Percentiles rank a stretch among this genome's conserved stretches.
Evolutionary conservation across 352 stramenopile genomes (phyloP).

Genomic region (Thraustochytrium striatum): DNA sequence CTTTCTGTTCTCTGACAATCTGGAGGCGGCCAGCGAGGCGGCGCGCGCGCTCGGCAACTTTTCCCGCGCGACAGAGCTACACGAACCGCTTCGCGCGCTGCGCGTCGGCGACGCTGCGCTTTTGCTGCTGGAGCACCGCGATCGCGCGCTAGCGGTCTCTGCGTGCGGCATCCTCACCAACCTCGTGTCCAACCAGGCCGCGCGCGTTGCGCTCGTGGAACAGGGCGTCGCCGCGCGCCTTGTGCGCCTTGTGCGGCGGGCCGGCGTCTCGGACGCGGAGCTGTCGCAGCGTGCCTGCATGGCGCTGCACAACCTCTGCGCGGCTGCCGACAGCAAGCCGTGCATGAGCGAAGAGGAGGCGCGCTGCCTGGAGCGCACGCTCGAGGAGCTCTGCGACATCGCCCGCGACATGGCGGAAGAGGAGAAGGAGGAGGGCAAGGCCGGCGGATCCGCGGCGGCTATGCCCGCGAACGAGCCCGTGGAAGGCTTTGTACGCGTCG

Average conservation of each 20-base stretch:
- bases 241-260: background rate
- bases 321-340: background rate
- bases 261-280: background rate
- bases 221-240: background rate
- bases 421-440: no score
- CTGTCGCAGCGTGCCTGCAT: background rate
- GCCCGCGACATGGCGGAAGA: background rate
- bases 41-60: background rate
- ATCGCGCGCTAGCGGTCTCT: background rate
- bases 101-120: background rate
- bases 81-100: background rate
- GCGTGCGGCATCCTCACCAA: background rate
- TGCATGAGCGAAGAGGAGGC: no score
- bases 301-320: background rate
- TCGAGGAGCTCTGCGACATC: background rate
- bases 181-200: background rate
- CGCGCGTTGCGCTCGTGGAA: background rate
- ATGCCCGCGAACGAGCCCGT: no score
- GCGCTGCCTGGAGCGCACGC: background rate
- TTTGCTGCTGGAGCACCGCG: background rate
- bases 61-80: background rate
- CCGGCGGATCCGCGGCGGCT: no score
- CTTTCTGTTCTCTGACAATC: background rate
- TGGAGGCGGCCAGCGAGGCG: background rate
- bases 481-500: no score